Percentiles rank a stretch among this genome's conserved stretches.
phyloP scores from a whole-genome alignment of 768 basidiomycete genomes.

The Ramaria sp. region DNA sequence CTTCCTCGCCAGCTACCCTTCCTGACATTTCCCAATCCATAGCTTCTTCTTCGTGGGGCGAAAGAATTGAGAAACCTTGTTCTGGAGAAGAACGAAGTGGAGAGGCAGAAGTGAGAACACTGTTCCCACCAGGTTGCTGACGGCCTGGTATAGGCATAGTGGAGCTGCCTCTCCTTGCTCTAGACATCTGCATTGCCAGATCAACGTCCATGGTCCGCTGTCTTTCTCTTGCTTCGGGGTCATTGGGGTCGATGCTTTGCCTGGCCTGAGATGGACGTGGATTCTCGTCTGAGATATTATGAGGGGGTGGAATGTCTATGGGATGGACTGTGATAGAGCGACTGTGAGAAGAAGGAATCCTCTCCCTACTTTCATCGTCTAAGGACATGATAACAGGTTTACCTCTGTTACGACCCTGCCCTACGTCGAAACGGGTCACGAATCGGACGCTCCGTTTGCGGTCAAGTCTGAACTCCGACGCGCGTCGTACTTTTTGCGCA shows the following conservation, averaged over 20 bases:
- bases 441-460: too few species aligned
- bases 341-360: neutral
- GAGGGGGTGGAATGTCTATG: neutral
- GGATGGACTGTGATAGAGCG: conserved; percentile 7
- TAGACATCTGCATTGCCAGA: conserved; percentile 63
- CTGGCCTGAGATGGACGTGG: conserved; percentile 48
- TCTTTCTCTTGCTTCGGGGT: conserved; percentile 70
- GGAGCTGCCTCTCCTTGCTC: conserved; percentile 56
- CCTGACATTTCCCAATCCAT: conserved; percentile 11
- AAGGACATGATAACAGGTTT: neutral
- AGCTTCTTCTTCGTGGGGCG: conserved; percentile 35
- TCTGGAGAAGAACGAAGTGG: conserved; percentile 21
- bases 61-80: conserved; percentile 32
- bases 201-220: conserved; percentile 93
- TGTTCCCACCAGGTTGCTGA: conserved; percentile 20
- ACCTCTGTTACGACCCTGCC: too few species aligned
- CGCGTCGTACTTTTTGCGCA: too few species aligned
- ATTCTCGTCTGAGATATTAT: neutral
- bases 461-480: too few species aligned
- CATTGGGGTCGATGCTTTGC: conserved; percentile 49
- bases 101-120: conserved; percentile 22
- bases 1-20: neutral
- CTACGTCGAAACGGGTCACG: too few species aligned
- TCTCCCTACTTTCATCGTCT: neutral
- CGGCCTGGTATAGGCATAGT: conserved; percentile 14